These are phyloP conservation scores for Iberis amara DNA, from an alignment of 441 rosid genomes.

Conservation along the genomic window DNA sequence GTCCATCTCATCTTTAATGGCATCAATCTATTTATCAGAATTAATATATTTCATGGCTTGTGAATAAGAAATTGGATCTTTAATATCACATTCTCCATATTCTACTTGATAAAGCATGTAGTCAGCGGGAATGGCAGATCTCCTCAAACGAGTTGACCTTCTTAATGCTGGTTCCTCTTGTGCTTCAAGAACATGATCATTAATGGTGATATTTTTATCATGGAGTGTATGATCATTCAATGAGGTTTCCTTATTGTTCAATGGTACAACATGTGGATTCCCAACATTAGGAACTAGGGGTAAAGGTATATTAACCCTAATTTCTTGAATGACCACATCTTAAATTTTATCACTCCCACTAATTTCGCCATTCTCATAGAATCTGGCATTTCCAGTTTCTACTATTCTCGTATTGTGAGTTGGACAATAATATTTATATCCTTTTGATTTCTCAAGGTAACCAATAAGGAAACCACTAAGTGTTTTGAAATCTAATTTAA, in stretches of 20 bases:
- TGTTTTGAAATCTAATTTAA: background rate
- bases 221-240: slow-evolving; percentile 7
- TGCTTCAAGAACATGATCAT: background rate
- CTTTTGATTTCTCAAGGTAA: background rate
- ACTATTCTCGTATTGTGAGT: background rate
- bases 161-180: background rate
- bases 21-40: slow-evolving; percentile 3
- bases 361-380: background rate
- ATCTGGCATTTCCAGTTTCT: background rate
- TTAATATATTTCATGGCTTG: slow-evolving; percentile 2
- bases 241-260: background rate
- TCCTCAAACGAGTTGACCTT: background rate
- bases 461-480: slow-evolving; percentile 3
- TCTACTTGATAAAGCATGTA: background rate
- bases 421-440: background rate
- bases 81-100: background rate
- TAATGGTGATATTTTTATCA: background rate
- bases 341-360: background rate
- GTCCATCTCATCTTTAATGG: background rate
- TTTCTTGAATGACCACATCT: background rate
- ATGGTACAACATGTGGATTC: background rate
- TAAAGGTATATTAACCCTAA: background rate
- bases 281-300: background rate
- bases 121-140: background rate
- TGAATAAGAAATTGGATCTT: slow-evolving; percentile 14